Evolutionary conservation across 176 grass and related monocot genomes (phyloP).

Genomic region (Oryza coarctata): DNA sequence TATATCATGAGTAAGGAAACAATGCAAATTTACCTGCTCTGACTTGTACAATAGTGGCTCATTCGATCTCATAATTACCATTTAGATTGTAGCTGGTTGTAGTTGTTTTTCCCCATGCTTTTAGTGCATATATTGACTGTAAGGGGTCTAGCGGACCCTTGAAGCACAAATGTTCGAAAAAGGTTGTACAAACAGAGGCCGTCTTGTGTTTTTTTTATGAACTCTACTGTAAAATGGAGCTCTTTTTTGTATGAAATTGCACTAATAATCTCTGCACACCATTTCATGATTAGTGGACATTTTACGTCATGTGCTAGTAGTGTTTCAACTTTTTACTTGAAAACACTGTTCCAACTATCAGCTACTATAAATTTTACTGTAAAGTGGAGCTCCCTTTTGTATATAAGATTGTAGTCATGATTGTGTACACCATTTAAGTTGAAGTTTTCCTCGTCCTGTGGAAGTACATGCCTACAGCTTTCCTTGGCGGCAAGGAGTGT

Average conservation of each 20-base stretch:
- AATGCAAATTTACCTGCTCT: slow-evolving; percentile 19
- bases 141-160: slow-evolving; percentile 29
- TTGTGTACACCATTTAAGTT: background rate
- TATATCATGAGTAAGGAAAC: slow-evolving; percentile 21
- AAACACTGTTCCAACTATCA: background rate
- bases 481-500: background rate
- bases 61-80: background rate
- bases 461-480: background rate
- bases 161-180: slow-evolving; percentile 16
- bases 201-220: slow-evolving; percentile 4
- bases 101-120: background rate
- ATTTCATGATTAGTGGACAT: background rate
- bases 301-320: background rate
- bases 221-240: background rate
- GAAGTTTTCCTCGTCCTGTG: background rate
- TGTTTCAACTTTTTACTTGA: slow-evolving; percentile 16
- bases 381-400: background rate
- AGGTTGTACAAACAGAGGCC: slow-evolving; percentile 28
- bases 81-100: slow-evolving; percentile 6
- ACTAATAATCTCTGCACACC: background rate
- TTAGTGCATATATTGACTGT: slow-evolving; percentile 18
- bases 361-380: background rate
- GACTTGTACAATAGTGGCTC: slow-evolving; percentile 34
- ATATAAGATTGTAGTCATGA: background rate
- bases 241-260: background rate